phyloP scores from a whole-genome alignment of 305 asterid genomes.

The Nicotiana rustica region DNA sequence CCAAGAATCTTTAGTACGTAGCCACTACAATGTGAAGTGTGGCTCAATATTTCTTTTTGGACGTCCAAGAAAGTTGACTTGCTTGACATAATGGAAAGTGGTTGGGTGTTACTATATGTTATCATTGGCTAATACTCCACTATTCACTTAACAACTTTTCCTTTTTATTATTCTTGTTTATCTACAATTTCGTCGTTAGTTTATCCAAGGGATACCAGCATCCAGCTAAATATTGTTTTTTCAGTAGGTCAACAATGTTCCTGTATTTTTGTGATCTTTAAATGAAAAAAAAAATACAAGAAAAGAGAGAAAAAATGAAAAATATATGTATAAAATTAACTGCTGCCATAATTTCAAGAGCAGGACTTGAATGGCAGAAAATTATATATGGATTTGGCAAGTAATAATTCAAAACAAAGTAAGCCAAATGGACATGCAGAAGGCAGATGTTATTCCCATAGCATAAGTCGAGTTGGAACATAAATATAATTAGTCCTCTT shows the following conservation, averaged over 20 bases:
- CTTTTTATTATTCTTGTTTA: not conserved
- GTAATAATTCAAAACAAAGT: not conserved
- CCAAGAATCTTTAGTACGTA: too few relatives aligned
- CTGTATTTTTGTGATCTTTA: not conserved
- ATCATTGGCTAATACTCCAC: not conserved
- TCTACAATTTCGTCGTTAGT: not conserved
- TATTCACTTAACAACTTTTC: not conserved
- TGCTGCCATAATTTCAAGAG: not conserved
- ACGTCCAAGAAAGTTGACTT: not conserved
- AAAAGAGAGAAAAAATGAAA: not conserved
- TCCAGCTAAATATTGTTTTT: not conserved
- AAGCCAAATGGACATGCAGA: not conserved
- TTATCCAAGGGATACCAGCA: not conserved
- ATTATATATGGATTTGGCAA: not conserved
- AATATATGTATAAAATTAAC: not conserved
- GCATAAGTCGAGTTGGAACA: too few relatives aligned
- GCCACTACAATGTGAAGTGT: too few relatives aligned
- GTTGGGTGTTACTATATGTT: not conserved
- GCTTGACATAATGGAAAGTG: not conserved
- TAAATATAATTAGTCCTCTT: too few relatives aligned
- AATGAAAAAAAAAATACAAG: not conserved
- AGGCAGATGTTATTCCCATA: not conserved
- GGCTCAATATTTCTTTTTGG: too few relatives aligned
- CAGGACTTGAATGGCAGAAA: not conserved
- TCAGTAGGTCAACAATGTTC: not conserved